A percentile compares a stretch with the other conserved stretches of the same genome.
phyloP scores from a whole-genome alignment of 2,329 filamentous ascomycete species.

The Pseudogymnoascus sp. region DNA sequence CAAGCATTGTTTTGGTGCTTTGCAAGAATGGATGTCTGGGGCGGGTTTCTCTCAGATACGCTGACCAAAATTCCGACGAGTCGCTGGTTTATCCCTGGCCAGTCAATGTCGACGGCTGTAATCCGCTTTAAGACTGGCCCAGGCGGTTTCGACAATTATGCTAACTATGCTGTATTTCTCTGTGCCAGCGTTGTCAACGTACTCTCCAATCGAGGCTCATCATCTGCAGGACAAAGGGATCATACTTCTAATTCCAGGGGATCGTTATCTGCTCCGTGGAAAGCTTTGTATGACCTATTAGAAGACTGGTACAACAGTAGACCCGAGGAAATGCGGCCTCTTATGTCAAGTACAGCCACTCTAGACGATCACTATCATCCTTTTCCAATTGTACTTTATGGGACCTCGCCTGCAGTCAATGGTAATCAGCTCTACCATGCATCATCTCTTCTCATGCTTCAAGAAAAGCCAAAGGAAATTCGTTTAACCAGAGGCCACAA shows the following conservation, averaged over 20 bases:
- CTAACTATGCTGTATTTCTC: slow-evolving; percentile 45
- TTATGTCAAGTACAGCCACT: slow-evolving; percentile 31
- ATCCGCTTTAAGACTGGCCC: slow-evolving; percentile 21
- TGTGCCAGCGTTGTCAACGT: slow-evolving; percentile 39
- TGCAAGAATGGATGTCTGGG: slow-evolving; percentile 48
- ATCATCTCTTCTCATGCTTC: slow-evolving; percentile 27
- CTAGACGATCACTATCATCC: slow-evolving; percentile 24
- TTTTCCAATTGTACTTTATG: slow-evolving; percentile 18
- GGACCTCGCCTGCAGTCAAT: slow-evolving; percentile 22
- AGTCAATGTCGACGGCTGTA: slow-evolving; percentile 17
- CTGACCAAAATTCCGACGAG: slow-evolving; percentile 42
- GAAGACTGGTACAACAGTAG: slow-evolving; percentile 36
- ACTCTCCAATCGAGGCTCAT: slow-evolving; percentile 21
- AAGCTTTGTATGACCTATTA: slow-evolving; percentile 33
- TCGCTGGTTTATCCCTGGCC: slow-evolving; percentile 32
- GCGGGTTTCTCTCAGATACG: slow-evolving; percentile 45
- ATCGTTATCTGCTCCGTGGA: slow-evolving; percentile 31
- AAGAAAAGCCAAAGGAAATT: slow-evolving; percentile 24
- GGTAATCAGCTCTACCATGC: slow-evolving; percentile 32
- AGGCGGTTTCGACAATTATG: slow-evolving; percentile 40
- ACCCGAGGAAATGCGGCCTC: slow-evolving; percentile 32
- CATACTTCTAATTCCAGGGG: slow-evolving; percentile 11
- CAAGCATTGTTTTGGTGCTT: slow-evolving; percentile 51
- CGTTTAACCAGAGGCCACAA: slow-evolving; percentile 18
- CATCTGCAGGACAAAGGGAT: no score